A percentile compares a stretch with the other conserved stretches of the same genome.
phyloP scores from a whole-genome alignment of 495 filamentous ascomycete genomes.

The Schizothecium vesticola region DNA sequence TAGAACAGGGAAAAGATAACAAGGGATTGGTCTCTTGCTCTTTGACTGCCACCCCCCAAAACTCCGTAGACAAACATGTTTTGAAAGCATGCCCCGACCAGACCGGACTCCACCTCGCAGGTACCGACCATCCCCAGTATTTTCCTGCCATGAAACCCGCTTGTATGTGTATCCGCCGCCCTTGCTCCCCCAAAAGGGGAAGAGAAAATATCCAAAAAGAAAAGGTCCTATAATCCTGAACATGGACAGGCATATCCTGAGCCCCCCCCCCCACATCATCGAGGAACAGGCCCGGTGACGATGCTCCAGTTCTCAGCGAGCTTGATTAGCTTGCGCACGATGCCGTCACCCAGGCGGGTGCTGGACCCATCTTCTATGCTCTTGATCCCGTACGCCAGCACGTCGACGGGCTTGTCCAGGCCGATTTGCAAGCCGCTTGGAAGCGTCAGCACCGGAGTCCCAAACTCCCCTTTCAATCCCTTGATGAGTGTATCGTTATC shows the following conservation, averaged over 20 bases:
- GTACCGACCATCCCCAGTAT: background rate
- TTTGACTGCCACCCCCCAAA: background rate
- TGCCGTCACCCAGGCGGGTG: conserved; percentile 41
- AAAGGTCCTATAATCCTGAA: background rate
- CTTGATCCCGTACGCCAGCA: conserved; percentile 40
- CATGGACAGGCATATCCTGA: too few species aligned
- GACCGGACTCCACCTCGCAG: background rate
- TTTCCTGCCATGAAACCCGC: background rate
- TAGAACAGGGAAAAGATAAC: too few species aligned
- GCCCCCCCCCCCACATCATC: background rate
- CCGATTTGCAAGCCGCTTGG: conserved; percentile 30
- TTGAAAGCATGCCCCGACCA: background rate
- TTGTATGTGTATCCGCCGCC: background rate
- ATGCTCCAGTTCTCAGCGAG: conserved; percentile 32
- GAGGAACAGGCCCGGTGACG: conserved; percentile 5
- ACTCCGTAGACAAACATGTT: background rate
- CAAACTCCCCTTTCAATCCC: conserved; percentile 33
- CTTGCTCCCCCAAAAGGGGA: background rate
- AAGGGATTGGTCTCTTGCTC: background rate
- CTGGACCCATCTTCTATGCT: conserved; percentile 41
- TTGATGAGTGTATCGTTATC: conserved; percentile 36
- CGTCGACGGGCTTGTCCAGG: conserved; percentile 35
- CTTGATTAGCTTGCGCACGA: conserved; percentile 40
- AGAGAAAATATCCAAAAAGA: background rate
- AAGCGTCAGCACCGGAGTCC: conserved; percentile 30